phyloP scores from a whole-genome alignment of 2,329 filamentous ascomycete species.

The Aspergillus uvarum region DNA sequence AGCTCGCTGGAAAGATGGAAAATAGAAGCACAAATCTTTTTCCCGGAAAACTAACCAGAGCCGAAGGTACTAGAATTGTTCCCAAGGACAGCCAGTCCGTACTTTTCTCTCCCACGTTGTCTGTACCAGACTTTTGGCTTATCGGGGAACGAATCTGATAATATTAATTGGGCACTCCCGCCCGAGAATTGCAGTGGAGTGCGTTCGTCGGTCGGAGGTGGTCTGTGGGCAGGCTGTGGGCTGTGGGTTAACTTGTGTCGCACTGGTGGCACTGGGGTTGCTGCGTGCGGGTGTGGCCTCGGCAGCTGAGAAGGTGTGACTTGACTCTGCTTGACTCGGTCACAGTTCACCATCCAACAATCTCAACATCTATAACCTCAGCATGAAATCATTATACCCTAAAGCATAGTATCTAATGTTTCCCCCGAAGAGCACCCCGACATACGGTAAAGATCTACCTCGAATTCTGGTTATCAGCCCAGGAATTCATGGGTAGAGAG shows the following conservation, averaged over 20 bases:
- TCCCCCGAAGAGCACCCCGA: not conserved
- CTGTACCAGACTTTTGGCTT: not conserved
- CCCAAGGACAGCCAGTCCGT: too few species aligned
- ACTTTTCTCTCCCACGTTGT: not conserved
- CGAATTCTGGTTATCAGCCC: not conserved
- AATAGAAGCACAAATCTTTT: not conserved
- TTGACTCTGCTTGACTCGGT: not conserved
- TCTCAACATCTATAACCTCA: not conserved
- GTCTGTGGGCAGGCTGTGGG: conserved; percentile 5
- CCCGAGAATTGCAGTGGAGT: not conserved
- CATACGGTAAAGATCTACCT: not conserved
- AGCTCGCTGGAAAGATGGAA: not conserved
- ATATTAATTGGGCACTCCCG: not conserved
- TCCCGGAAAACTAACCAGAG: not conserved
- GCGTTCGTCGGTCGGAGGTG: not conserved
- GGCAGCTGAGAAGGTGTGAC: too few species aligned
- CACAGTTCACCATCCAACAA: not conserved
- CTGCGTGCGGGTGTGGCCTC: not conserved
- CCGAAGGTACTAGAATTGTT: not conserved
- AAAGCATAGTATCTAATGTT: not conserved
- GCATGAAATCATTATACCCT: too few species aligned
- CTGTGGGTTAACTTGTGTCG: not conserved
- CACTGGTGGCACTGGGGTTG: too few species aligned
- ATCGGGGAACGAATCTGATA: not conserved
- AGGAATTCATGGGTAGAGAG: not conserved